A percentile compares a stretch with the other conserved stretches of the same genome.
Conservation (phyloP, 495 filamentous ascomycete genomes). For the Clavariopsis aquatica region DNA sequence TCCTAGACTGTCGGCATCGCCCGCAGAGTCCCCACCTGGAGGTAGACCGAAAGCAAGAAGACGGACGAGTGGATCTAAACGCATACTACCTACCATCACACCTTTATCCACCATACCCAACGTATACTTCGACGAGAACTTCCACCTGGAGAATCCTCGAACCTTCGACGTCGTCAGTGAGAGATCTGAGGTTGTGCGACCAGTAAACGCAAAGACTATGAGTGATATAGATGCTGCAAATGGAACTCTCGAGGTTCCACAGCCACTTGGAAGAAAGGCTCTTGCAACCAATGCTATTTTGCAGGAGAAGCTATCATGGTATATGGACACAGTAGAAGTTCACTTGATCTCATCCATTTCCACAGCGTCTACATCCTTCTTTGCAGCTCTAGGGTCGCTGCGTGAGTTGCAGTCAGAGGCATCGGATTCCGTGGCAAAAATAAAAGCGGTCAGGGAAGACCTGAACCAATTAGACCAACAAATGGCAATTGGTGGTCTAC, state of each 20-base stretch:
- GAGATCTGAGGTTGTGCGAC: slow-evolving; percentile 84
- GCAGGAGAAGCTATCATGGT: slow-evolving; percentile 99
- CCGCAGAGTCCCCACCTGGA: slow-evolving; percentile 49
- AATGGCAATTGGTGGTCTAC: slow-evolving; percentile 82
- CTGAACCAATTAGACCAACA: slow-evolving; percentile 78
- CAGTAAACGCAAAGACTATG: slow-evolving; percentile 55
- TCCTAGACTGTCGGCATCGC: slow-evolving; percentile 32
- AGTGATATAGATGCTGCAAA: slow-evolving; percentile 61
- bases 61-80: slow-evolving; percentile 57
- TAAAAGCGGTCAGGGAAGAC: slow-evolving; percentile 77
- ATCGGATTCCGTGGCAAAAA: slow-evolving; percentile 83
- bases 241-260: slow-evolving; percentile 61
- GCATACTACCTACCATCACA: slow-evolving; percentile 64
- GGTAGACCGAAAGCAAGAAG: slow-evolving; percentile 52
- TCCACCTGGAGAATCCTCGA: slow-evolving; percentile 92
- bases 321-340: slow-evolving; percentile 99
- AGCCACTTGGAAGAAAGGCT: slow-evolving; percentile 65
- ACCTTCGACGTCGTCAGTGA: slow-evolving; percentile 98
- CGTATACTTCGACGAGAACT: slow-evolving; percentile 94
- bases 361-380: slow-evolving; percentile 92
- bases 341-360: slow-evolving; percentile 97
- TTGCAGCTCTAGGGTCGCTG: slow-evolving; percentile 88
- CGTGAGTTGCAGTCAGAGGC: slow-evolving; percentile 90
- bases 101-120: slow-evolving; percentile 88
- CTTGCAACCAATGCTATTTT: slow-evolving; percentile 95